Base-by-base conservation (phyloP, 1,284 basidiomycete species). In the Microbotryomycetes sp. region DNA sequence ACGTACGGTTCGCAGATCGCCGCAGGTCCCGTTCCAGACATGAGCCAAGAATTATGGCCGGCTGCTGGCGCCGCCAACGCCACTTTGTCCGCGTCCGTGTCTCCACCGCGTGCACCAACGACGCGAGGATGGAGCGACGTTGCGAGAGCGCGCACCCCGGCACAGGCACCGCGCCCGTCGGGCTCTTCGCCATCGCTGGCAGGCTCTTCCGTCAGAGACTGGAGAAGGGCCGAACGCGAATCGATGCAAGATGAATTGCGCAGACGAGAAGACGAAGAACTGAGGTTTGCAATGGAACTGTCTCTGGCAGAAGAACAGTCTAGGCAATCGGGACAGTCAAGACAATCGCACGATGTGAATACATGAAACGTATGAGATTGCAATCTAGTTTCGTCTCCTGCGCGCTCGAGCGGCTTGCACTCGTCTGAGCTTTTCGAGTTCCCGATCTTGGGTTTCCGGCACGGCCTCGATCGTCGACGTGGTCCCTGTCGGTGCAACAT, bases 261-360 rank as follows among this genome's bases (percentile, higher is more conserved):
- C 52, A 56, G 29, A 54, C 48, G 58, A 41, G 66, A 67, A 48
- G 64, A 68, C 35, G 71, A 69, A 28, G 69, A 72, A 21, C 27
- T 72, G 45, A 26, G 57, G 15, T 68, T 66, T 27, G 71, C 68
- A 5, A 52, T 72, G 6, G 71, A 69, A 52, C 31, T 72, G 23
- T 67, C 65, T 16, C n/a, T 68, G 46, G 69, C 60, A 13, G 67
- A 72, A 55, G 68, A 64, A 41, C 35, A 41, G 35, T 41, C 35
- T 41, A 9, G 35, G 9, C 35, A 41, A 41, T n/a, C n/a, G n/a
- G n/a, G n/a, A n/a, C n/a, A n/a, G n/a, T n/a, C n/a, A n/a, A n/a
- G n/a, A n/a, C n/a, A n/a, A n/a, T n/a, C n/a, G n/a, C n/a, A n/a
- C n/a, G n/a, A n/a, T n/a, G n/a, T n/a, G n/a, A n/a, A n/a, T n/a